A percentile compares a stretch with the other conserved stretches of the same genome.
These are phyloP conservation scores for Usnea hakonensis DNA, from an alignment of 495 filamentous ascomycete species.

Conservation along the genomic window DNA sequence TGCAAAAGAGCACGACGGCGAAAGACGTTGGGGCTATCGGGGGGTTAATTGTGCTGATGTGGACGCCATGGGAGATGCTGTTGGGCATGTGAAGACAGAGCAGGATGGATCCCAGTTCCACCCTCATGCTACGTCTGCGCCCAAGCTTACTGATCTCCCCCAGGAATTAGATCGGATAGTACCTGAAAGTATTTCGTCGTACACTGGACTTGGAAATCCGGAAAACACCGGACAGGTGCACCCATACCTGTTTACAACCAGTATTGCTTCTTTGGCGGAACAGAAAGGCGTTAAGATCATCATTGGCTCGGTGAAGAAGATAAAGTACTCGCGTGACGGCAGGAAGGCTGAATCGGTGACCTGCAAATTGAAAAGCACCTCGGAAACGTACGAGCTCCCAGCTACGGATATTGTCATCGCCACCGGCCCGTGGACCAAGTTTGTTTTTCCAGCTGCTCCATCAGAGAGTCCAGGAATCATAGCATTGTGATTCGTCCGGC, in stretches of 20 bases:
- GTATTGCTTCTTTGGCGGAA: conserved; percentile 8
- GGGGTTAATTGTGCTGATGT: conserved; percentile 1
- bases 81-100: not conserved
- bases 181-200: not conserved
- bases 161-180: not conserved
- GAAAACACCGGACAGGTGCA: conserved; percentile 85
- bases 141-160: not conserved
- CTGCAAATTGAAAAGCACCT: not conserved
- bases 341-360: not conserved
- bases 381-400: not conserved
- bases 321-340: not conserved
- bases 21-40: not conserved
- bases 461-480: conserved; percentile 8
- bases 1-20: not conserved
- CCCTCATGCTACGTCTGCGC: conserved; percentile 37
- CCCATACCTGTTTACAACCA: conserved; percentile 45
- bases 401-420: not conserved
- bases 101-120: conserved; percentile 26
- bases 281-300: conserved; percentile 8
- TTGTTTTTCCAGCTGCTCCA: not conserved
- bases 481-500: conserved; percentile 2
- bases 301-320: not conserved
- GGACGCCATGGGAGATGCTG: conserved; percentile 7
- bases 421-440: not conserved
- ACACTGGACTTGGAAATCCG: conserved; percentile 58